Base-by-base conservation (phyloP, 164 flowering plant species). In the Hamamelis virginiana region DNA sequence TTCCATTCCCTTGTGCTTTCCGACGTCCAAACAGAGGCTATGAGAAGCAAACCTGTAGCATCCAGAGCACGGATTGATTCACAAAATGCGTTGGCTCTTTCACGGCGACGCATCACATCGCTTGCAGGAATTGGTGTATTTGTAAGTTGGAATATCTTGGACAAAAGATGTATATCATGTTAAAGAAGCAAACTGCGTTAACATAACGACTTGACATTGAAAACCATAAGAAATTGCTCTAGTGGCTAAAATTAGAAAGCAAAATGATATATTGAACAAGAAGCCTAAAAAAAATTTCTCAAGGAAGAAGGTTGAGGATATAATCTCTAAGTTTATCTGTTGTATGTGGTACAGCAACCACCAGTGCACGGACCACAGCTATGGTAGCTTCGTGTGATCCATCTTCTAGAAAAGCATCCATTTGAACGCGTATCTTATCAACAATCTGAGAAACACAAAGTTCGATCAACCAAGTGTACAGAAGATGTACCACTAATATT, bases 381-480 rank as follows among this genome's bases (percentile, higher is more conserved):
- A 92, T 64, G 51, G 87, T 89, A 62, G 97, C 96, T 83, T 91
- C 98, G 84, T 91, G 97, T 45, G 98, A 95, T 74, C 98, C 98
- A 85, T 95, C 98, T 80, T 95, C 98, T 71, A 95, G 85, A 80
- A 95, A 95, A 69, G 98, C 96, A 83, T 95, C 98, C 98, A 95
- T 95, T 81, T 95, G 98, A 73, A 95, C 85, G 44, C 93, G 92
- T 74, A 95, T 95, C 83, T 95, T 95, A 57, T 95, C 98, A 78
- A 95, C 94, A 82, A 95, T 95, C 98, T 95, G 79, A 73, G 28
- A 75, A 57, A 60, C 1, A 6, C n/a, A 59, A 72, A 72, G 47
- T 26, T 71, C 41, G 11, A 61, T 75, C 51, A 85, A 78, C 47
- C 68, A 67, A 15, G 50, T 45, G 19, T 41, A 25, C 8, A 8